Evolutionary conservation across 768 basidiomycete species (phyloP).

Genomic region (Amyloporia xantha): DNA sequence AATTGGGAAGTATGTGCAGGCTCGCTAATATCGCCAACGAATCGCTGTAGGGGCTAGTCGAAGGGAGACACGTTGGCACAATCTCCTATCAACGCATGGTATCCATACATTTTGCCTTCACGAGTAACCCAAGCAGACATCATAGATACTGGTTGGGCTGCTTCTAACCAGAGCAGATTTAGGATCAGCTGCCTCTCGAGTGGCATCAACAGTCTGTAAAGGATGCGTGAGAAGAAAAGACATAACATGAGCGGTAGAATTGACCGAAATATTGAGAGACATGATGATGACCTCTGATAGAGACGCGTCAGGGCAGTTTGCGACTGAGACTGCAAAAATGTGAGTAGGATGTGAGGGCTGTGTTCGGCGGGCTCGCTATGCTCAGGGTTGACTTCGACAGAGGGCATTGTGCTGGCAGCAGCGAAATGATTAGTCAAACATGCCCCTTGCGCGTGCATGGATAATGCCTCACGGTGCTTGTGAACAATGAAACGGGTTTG

Average conservation of each 20-base stretch:
- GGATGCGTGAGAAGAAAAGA: not conserved
- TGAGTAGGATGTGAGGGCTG: conserved; percentile 57
- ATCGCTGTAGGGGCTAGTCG: conserved; percentile 60
- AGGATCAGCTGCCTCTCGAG: conserved; percentile 82
- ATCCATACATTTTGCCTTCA: conserved; percentile 61
- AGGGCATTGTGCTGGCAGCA: conserved; percentile 11
- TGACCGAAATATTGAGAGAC: conserved; percentile 85
- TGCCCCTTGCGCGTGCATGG: not conserved
- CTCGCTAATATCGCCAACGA: conserved; percentile 56
- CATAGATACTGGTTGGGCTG: conserved; percentile 54
- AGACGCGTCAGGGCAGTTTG: conserved; percentile 71
- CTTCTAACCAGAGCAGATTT: conserved; percentile 86
- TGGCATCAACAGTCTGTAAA: conserved; percentile 60
- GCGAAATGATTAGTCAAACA: not conserved
- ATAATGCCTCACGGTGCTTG: not conserved
- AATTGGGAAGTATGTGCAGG: conserved; percentile 63
- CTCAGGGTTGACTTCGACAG: conserved; percentile 10
- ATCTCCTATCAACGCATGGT: not conserved
- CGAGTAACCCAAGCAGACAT: conserved; percentile 74
- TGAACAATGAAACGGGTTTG: conserved; percentile 1
- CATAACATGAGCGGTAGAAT: conserved; percentile 12
- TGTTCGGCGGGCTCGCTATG: conserved; percentile 2
- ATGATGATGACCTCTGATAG: conserved; percentile 82
- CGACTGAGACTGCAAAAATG: conserved; percentile 77
- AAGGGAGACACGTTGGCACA: not conserved